Conservation (phyloP, 2,329 filamentous ascomycete genomes). For the Aspergillus tubingensis region DNA sequence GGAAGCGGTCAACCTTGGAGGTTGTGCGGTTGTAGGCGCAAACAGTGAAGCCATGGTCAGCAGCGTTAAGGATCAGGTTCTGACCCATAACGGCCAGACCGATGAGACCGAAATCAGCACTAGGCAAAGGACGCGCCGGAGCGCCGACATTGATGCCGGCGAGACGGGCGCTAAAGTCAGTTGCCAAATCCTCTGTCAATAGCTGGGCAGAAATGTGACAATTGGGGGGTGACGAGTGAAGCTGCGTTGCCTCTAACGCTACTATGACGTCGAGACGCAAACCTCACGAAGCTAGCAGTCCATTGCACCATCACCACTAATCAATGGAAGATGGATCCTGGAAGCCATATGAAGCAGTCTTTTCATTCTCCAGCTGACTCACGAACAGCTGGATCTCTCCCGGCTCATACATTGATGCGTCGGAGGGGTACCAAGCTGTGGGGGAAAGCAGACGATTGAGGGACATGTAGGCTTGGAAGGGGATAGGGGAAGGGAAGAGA, state of each 20-base stretch:
- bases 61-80: conserved; percentile 88
- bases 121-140: conserved; percentile 56
- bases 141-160: conserved; percentile 72
- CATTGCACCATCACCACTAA: background rate
- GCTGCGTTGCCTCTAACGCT: conserved; percentile 1
- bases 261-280: background rate
- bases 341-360: background rate
- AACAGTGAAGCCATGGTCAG: conserved; percentile 92
- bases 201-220: conserved; percentile 17
- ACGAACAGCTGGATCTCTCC: background rate
- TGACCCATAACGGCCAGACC: conserved; percentile 89
- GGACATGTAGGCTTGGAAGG: conserved; percentile 10
- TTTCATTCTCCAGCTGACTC: background rate
- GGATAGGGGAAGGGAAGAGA: conserved; percentile 11
- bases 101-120: conserved; percentile 88
- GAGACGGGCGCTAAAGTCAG: conserved; percentile 69
- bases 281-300: background rate
- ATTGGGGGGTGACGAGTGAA: conserved; percentile 4
- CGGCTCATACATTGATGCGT: background rate
- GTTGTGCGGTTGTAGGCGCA: conserved; percentile 99
- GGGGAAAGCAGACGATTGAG: conserved; percentile 4
- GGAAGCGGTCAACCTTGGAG: conserved; percentile 94
- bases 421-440: background rate
- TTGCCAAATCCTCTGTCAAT: conserved; percentile 40
- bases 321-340: background rate